A percentile compares a stretch with the other conserved stretches of the same genome.
Conservation (phyloP, 1,139 yeast genomes). For the Candida tunisiensis region DNA sequence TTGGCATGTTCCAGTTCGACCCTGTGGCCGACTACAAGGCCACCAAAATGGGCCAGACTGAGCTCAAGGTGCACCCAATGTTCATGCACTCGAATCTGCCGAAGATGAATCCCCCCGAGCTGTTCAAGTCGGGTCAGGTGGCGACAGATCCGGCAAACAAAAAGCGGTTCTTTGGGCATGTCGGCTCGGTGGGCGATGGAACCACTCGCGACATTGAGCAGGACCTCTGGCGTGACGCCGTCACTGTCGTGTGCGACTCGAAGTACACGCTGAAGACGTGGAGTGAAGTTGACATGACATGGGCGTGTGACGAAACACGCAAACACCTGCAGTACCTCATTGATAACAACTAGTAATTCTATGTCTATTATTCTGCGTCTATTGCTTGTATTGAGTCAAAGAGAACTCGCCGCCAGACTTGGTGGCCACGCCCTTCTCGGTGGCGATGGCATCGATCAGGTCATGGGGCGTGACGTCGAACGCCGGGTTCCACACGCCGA, state of each 20-base stretch:
- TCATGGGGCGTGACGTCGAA: conserved; percentile 84
- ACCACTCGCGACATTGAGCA: too few species aligned
- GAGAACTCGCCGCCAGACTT: conserved; percentile 16
- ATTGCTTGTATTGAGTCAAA: too few species aligned
- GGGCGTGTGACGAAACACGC: too few species aligned
- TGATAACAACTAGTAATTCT: too few species aligned
- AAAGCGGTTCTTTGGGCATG: conserved; percentile 4
- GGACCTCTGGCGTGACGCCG: too few species aligned
- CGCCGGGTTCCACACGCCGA: conserved; percentile 89
- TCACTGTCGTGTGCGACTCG: too few species aligned
- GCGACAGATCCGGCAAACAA: conserved; percentile 6
- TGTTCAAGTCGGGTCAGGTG: conserved; percentile 12
- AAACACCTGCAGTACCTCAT: too few species aligned
- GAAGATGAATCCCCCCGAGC: conserved; percentile 42
- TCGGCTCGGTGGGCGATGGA: too few species aligned
- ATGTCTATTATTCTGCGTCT: too few species aligned
- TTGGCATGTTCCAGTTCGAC: conserved; percentile 62
- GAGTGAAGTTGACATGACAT: too few species aligned
- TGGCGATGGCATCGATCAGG: conserved; percentile 73
- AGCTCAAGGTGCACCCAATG: conserved; percentile 25
- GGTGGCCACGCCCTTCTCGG: conserved; percentile 43
- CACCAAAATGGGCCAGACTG: conserved; percentile 12
- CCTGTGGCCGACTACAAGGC: conserved; percentile 38
- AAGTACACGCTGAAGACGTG: too few species aligned
- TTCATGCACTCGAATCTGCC: conserved; percentile 56